phyloP scores from a whole-genome alignment of 768 basidiomycete genomes.

The Leccinum fibrillosum region DNA sequence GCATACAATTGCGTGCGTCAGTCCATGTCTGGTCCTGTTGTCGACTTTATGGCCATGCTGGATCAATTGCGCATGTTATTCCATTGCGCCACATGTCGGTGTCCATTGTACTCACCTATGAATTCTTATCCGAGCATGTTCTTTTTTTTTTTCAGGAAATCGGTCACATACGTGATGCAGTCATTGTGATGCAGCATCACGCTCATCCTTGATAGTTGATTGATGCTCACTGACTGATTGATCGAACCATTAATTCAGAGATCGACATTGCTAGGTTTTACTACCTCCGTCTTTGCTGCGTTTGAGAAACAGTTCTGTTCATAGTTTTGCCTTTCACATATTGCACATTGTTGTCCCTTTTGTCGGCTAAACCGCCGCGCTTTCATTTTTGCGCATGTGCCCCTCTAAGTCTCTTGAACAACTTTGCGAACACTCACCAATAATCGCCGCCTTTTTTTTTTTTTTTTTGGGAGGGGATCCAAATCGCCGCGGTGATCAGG shows the following conservation, averaged over 20 bases:
- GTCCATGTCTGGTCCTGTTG: constrained; percentile 38
- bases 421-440: not conserved
- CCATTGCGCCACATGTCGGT: constrained; percentile 35
- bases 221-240: not conserved
- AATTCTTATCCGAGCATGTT: not conserved
- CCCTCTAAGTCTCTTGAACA: not conserved
- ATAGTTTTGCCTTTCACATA: not conserved
- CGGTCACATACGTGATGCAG: constrained; percentile 53
- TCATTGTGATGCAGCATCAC: constrained; percentile 52
- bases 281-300: constrained; percentile 14
- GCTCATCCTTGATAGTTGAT: constrained; percentile 47
- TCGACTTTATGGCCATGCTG: constrained; percentile 30
- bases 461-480: too few species aligned
- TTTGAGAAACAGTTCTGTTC: constrained; percentile 13
- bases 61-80: too few species aligned
- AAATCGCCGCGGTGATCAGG: too few species aligned
- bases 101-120: not conserved
- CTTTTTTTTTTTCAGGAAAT: constrained; percentile 1
- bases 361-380: not conserved
- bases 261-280: constrained; percentile 4
- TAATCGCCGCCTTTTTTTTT: too few species aligned
- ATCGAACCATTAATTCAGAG: not conserved
- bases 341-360: too few species aligned
- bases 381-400: not conserved
- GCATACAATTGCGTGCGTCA: constrained; percentile 16